Base-by-base conservation (phyloP, 2,329 filamentous ascomycete species). In the Didymella pomorum region DNA sequence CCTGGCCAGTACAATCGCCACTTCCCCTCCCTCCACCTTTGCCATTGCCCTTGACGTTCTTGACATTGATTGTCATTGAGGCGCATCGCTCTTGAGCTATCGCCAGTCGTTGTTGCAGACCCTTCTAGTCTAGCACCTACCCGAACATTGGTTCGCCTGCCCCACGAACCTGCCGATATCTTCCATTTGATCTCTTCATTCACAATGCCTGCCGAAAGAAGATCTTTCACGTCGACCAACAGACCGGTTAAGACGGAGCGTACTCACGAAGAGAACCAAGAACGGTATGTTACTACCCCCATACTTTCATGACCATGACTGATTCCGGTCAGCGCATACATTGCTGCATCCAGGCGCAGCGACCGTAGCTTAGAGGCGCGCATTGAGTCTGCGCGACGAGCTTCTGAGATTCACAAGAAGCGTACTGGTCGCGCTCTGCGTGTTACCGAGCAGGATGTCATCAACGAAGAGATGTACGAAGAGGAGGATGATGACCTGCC, bases 401-500 rank as follows among this genome's bases (percentile, higher is more conserved):
- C 93, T 6, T 97, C 93, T n/a, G 88, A 92, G 70, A 92, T 97
- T 35, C 93, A 97, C 82, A 92, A 93, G 80, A 86, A 89, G 74
- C 87, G 93, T 18, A 97, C 93, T 0, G 94, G 93, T 37, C 90
- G 92, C 67, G 87, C 85, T 2, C 83, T 97, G 59, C 88, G 88
- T 66, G 90, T 97, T 57, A 93, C 89, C 25, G 90, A 93, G 76
- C 86, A 95, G 70, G 93, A 95, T 78, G 93, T 97, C 12, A 82
- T 90, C 66, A 93, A 92, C 62, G 93, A 97, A 75, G 92, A 96
- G 75, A 96, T 97, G 92, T 97, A 97, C 73, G 93, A 97, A 71
- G 93, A 97, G 76, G 91, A 96, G 71, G 93, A 96, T 52, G 91
- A 96, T 66, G 90, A 93, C 56, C 74, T 91, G 23, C 87, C 89